Conservation (phyloP, 2,329 filamentous ascomycete genomes). For the Aspergillus floridensis region DNA sequence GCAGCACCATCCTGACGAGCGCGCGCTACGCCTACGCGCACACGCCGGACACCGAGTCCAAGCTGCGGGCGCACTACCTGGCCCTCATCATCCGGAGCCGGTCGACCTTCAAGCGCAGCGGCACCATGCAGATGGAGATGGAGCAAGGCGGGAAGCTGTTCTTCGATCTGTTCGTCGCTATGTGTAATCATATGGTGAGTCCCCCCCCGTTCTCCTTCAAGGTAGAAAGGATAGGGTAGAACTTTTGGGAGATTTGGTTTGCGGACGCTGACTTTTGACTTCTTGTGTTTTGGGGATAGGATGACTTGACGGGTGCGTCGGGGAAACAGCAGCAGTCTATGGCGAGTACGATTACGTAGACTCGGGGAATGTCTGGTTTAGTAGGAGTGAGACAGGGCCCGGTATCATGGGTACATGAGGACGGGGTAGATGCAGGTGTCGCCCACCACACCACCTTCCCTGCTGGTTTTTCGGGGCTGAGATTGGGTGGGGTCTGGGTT, state of each 20-base stretch:
- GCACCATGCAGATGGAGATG: slow-evolving; percentile 96
- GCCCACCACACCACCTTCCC: no score
- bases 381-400: no score
- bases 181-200: slow-evolving; percentile 84
- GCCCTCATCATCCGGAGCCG: slow-evolving; percentile 87
- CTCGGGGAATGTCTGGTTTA: no score
- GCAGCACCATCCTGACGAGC: slow-evolving; percentile 78
- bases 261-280: not conserved
- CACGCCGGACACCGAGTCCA: slow-evolving; percentile 87
- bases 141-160: slow-evolving; percentile 81
- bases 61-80: slow-evolving; percentile 84
- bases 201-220: slow-evolving; percentile 8
- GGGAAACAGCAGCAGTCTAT: not conserved
- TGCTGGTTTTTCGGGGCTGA: no score
- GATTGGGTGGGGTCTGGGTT: no score
- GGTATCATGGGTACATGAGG: no score
- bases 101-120: slow-evolving; percentile 85
- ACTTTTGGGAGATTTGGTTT: not conserved
- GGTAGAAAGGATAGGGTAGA: not conserved
- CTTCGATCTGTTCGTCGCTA: slow-evolving; percentile 89
- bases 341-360: not conserved
- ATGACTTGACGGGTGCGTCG: slow-evolving; percentile 8
- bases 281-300: not conserved
- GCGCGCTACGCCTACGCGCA: slow-evolving; percentile 88
- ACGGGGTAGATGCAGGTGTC: no score